Conservation (phyloP, 129 eudicot species). For the Tagetes erecta region DNA sequence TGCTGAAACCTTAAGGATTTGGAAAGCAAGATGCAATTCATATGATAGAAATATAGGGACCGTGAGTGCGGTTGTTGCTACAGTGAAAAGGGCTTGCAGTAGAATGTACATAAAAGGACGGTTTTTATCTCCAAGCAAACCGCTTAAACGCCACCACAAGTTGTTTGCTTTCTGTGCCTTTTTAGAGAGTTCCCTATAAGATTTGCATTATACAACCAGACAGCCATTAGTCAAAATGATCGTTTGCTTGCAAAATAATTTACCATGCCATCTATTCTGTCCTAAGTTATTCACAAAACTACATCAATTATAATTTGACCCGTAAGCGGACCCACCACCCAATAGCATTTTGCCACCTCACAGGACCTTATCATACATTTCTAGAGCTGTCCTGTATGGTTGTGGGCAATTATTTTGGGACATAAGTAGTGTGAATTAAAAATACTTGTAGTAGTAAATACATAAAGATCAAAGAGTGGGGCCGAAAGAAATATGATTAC, state of each 20-base stretch:
- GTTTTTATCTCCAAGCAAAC: conserved; percentile 90
- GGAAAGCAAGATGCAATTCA: conserved; percentile 66
- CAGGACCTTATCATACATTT: neutral
- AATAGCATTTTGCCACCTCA: no score
- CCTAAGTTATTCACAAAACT: neutral
- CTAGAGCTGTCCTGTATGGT: neutral
- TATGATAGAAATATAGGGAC: conserved; percentile 95
- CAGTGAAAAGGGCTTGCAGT: conserved; percentile 80
- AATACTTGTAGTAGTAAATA: neutral
- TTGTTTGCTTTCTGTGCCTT: conserved; percentile 96
- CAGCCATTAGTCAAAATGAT: neutral
- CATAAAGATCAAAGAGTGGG: neutral
- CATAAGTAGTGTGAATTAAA: neutral
- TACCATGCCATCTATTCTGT: neutral
- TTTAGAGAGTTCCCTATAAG: conserved; percentile 82
- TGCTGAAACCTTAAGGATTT: conserved; percentile 80
- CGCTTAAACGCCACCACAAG: conserved; percentile 98
- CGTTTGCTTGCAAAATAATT: neutral
- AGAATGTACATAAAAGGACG: conserved; percentile 82
- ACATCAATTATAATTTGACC: neutral
- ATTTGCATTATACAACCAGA: neutral
- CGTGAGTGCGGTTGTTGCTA: conserved; percentile 86
- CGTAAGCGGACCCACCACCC: no score
- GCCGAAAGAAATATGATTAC: neutral
- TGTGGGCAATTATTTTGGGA: neutral